These are phyloP conservation scores for Solanum hybrid DNA, from an alignment of 305 asterid genomes.

Conservation along the genomic window DNA sequence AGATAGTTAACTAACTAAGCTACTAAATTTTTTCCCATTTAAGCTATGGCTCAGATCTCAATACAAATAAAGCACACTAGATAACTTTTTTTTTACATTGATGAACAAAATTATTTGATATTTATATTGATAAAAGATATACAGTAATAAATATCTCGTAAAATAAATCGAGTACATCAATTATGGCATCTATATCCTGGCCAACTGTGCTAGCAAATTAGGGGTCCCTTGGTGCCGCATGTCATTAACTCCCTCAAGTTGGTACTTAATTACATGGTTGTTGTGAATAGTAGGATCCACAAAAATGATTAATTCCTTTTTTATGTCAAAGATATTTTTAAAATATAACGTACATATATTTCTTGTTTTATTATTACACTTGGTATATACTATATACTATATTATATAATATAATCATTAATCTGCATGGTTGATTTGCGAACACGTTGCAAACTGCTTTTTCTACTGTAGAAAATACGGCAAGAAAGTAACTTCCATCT, in stretches of 20 bases:
- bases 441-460: not conserved
- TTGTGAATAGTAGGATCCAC: not conserved
- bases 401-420: not conserved
- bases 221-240: not conserved
- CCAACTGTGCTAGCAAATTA: not conserved
- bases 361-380: not conserved
- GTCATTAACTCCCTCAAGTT: not conserved
- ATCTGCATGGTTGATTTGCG: not conserved
- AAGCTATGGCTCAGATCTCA: not conserved
- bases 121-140: not conserved
- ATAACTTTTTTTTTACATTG: accelerated
- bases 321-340: not conserved
- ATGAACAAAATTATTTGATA: not conserved
- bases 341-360: not conserved
- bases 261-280: not conserved
- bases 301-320: not conserved
- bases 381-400: not conserved
- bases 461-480: not conserved
- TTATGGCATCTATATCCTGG: not conserved
- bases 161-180: not conserved
- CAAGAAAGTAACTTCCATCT: not conserved
- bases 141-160: not conserved
- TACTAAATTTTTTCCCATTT: accelerated
- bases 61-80: not conserved
- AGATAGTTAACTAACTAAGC: too few relatives aligned